phyloP scores from a whole-genome alignment of 1,284 basidiomycete genomes.

The Vanrija humicola region DNA sequence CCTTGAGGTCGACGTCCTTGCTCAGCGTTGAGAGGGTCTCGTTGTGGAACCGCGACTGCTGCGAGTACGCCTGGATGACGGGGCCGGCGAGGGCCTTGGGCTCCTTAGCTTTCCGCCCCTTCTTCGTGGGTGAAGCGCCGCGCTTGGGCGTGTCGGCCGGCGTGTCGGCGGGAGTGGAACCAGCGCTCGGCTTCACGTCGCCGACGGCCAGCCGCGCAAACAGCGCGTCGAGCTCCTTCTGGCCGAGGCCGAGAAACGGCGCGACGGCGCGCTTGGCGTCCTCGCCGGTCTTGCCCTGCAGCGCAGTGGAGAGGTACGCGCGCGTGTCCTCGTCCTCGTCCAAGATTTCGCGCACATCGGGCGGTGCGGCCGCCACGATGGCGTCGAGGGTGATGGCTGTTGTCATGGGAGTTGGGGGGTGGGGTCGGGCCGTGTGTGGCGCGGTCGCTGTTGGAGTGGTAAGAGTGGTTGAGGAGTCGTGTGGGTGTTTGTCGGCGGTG shows the following conservation, averaged over 20 bases:
- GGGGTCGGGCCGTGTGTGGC: not conserved
- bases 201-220: conserved; percentile 4
- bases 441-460: too few relatives aligned
- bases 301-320: conserved; percentile 5
- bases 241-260: conserved; percentile 14
- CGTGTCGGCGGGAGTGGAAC: too few relatives aligned
- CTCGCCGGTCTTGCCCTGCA: conserved; percentile 1
- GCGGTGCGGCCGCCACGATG: conserved; percentile 8
- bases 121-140: not conserved
- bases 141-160: not conserved
- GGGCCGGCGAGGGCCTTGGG: not conserved
- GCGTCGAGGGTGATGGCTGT: conserved; percentile 8
- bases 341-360: conserved; percentile 11
- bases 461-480: too few relatives aligned
- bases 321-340: conserved; percentile 10
- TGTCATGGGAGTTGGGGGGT: not conserved
- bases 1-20: conserved; percentile 54
- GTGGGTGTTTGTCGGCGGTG: too few relatives aligned
- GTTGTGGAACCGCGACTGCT: conserved; percentile 54
- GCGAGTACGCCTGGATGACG: conserved; percentile 17
- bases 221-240: conserved; percentile 8
- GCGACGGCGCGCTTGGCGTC: conserved; percentile 7
- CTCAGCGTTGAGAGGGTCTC: conserved; percentile 49
- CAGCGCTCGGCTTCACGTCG: not conserved
- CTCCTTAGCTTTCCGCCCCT: not conserved